These are phyloP conservation scores for Xylaria venustula DNA, from an alignment of 495 filamentous ascomycete species.

Conservation along the genomic window DNA sequence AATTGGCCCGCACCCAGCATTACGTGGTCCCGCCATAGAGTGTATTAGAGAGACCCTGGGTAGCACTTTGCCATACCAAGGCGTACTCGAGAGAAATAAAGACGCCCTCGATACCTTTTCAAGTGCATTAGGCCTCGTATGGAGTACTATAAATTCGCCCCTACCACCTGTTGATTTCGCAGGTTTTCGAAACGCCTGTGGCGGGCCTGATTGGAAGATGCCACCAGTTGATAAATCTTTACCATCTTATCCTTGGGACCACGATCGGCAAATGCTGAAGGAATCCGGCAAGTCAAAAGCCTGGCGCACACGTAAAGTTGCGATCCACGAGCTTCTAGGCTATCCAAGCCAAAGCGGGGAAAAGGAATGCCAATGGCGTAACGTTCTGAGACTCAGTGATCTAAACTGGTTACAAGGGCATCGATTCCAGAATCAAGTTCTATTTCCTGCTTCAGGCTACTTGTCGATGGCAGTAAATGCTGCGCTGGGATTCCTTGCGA, in stretches of 20 bases:
- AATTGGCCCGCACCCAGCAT: conserved; percentile 51
- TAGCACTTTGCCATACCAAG: neutral
- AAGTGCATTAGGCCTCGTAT: conserved; percentile 27
- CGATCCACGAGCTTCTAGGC: conserved; percentile 45
- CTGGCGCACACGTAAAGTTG: conserved; percentile 18
- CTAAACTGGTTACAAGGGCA: conserved; percentile 47
- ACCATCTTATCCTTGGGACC: conserved; percentile 49
- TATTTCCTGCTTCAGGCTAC: conserved; percentile 58
- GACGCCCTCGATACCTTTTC: conserved; percentile 25
- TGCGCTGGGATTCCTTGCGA: neutral
- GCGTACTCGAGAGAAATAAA: neutral
- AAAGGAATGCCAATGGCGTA: conserved; percentile 29
- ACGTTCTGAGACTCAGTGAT: conserved; percentile 37
- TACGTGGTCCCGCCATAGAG: conserved; percentile 32
- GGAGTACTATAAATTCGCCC: conserved; percentile 14
- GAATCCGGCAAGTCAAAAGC: conserved; percentile 38
- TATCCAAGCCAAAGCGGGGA: conserved; percentile 18
- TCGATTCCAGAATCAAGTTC: conserved; percentile 28
- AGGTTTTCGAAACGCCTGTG: conserved; percentile 13
- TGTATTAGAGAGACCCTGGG: neutral
- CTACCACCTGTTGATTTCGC: conserved; percentile 15
- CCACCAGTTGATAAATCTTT: conserved; percentile 29
- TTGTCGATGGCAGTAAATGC: conserved; percentile 48
- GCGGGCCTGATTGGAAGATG: neutral
- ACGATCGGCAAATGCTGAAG: conserved; percentile 36